Evolutionary conservation across 495 filamentous ascomycete species (phyloP).

Genomic region (Parachaetomium inaequale): DNA sequence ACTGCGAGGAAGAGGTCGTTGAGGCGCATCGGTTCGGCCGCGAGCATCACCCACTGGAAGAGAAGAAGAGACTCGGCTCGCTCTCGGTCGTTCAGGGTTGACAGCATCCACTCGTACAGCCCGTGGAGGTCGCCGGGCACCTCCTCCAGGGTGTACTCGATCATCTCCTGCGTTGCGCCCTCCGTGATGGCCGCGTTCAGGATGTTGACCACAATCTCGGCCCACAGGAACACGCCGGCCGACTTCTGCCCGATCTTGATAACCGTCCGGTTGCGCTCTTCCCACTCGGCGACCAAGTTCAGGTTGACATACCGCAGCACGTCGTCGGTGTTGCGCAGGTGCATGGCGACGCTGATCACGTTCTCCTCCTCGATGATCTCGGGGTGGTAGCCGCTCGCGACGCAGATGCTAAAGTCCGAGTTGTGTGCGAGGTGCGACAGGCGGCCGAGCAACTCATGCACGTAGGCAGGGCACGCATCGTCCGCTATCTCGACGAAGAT

Average conservation of each 20-base stretch:
- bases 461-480: slow-evolving; percentile 28
- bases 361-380: slow-evolving; percentile 25
- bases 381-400: slow-evolving; percentile 31
- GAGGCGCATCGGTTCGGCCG: slow-evolving; percentile 35
- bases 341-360: slow-evolving; percentile 32
- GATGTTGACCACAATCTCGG: slow-evolving; percentile 39
- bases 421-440: slow-evolving; percentile 35
- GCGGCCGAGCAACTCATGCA: slow-evolving; percentile 32
- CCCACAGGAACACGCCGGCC: slow-evolving; percentile 37
- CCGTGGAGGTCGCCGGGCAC: slow-evolving; percentile 35
- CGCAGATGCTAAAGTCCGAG: slow-evolving; percentile 39
- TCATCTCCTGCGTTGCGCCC: slow-evolving; percentile 33
- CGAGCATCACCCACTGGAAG: slow-evolving; percentile 41
- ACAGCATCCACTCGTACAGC: slow-evolving; percentile 40
- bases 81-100: slow-evolving; percentile 33
- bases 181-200: slow-evolving; percentile 38
- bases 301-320: slow-evolving; percentile 36
- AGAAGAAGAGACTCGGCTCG: slow-evolving; percentile 34
- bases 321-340: slow-evolving; percentile 35
- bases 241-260: slow-evolving; percentile 32
- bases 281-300: slow-evolving; percentile 35
- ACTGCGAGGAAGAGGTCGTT: slow-evolving; percentile 37
- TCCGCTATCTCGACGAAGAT: slow-evolving; percentile 37
- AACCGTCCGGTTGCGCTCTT: slow-evolving; percentile 30
- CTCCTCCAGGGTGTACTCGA: slow-evolving; percentile 36